Evolutionary conservation across 2,329 filamentous ascomycete species (phyloP).

Genomic region (Pestalotiopsis sp.): DNA sequence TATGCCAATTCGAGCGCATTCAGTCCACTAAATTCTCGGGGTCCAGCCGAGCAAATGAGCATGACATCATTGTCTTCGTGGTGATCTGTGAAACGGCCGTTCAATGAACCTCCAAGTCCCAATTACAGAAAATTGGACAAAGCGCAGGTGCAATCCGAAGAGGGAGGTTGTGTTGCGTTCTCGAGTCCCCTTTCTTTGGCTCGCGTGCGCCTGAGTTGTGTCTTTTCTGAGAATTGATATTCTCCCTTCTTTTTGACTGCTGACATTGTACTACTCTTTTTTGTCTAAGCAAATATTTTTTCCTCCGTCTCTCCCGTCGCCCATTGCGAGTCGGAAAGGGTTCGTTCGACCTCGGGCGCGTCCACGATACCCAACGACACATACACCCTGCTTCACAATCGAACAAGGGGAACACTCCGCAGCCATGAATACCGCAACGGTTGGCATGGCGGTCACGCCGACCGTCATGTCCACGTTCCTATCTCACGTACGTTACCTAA

Average conservation of each 20-base stretch:
- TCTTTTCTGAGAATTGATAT: background rate
- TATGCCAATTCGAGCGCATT: background rate
- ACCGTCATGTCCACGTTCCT: constrained; percentile 86
- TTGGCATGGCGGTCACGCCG: constrained; percentile 83
- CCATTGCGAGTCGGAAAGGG: background rate
- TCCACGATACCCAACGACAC: background rate
- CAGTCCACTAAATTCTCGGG: background rate
- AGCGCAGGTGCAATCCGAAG: background rate
- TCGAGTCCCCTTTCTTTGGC: background rate
- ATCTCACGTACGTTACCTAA: constrained; percentile 68
- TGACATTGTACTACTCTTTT: background rate
- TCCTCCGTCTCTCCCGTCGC: background rate
- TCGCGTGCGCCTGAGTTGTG: background rate
- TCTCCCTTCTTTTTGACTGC: background rate
- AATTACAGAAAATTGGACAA: background rate
- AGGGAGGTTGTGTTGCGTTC: background rate
- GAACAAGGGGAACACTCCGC: background rate
- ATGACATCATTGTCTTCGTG: constrained; percentile 7
- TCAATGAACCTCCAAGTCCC: background rate
- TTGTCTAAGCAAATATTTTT: background rate
- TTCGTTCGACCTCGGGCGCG: background rate
- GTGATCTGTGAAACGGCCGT: background rate
- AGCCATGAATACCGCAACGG: constrained; percentile 68
- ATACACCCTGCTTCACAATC: background rate
- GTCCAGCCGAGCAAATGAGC: constrained; percentile 5